phyloP scores from a whole-genome alignment of 305 asterid genomes.

The Fraxinus paxiana region DNA sequence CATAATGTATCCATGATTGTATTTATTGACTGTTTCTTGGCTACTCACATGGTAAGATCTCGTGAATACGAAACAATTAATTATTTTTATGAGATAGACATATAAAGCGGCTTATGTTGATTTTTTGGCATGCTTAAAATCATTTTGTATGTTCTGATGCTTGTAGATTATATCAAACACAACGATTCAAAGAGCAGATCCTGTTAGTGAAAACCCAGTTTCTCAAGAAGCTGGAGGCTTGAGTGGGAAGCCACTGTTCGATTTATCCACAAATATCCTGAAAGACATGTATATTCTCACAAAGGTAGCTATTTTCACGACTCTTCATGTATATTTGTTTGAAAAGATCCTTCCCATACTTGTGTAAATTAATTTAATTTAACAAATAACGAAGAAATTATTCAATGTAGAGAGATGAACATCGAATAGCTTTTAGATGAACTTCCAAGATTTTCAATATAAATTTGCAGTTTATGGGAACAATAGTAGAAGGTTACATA shows the following conservation, averaged over 20 bases:
- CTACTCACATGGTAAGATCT: neutral
- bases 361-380: neutral
- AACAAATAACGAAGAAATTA: neutral
- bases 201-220: constrained; percentile 33
- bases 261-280: constrained; percentile 65
- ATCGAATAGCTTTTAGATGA: neutral
- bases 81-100: neutral
- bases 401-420: neutral
- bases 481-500: neutral
- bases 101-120: neutral
- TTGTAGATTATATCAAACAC: too few species aligned
- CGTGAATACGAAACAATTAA: neutral
- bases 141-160: too few species aligned
- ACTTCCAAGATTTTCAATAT: neutral
- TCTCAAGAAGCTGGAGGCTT: constrained; percentile 84
- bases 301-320: constrained; percentile 49
- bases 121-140: neutral
- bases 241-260: constrained; percentile 87
- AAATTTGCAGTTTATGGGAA: neutral
- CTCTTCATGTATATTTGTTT: neutral
- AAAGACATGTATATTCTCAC: constrained; percentile 86
- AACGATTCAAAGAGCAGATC: too few species aligned
- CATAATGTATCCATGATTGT: neutral
- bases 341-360: neutral
- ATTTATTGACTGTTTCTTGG: neutral